A percentile compares a stretch with the other conserved stretches of the same genome.
These are phyloP conservation scores for Trametes cubensis DNA, from an alignment of 768 basidiomycete species.

Conservation along the genomic window DNA sequence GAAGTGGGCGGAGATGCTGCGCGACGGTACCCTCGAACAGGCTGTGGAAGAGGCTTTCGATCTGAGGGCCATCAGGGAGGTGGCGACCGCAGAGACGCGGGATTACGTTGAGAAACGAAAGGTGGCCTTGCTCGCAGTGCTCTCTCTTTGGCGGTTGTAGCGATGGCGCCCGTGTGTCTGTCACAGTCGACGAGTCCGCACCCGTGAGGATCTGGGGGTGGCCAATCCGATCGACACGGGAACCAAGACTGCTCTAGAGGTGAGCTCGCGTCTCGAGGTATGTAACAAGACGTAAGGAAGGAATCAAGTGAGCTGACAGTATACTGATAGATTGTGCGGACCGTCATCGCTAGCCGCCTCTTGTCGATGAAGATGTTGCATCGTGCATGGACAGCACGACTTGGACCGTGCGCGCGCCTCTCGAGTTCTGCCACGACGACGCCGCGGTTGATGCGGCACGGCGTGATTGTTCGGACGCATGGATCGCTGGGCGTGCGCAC, in stretches of 20 bases:
- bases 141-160: constrained; percentile 12
- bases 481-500: background rate
- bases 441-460: constrained; percentile 4
- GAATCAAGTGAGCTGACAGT: constrained; percentile 6
- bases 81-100: constrained; percentile 3
- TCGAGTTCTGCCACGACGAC: background rate
- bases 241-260: background rate
- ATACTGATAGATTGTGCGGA: constrained; percentile 15
- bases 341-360: constrained; percentile 7
- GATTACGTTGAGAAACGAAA: constrained; percentile 17
- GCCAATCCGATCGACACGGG: constrained; percentile 1
- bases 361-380: background rate
- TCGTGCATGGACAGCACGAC: background rate
- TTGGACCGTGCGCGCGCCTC: too few relatives aligned
- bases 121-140: constrained; percentile 10
- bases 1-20: constrained; percentile 27
- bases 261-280: background rate
- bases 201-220: background rate
- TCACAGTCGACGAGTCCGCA: background rate
- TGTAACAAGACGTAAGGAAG: background rate
- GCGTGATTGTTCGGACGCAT: constrained; percentile 5
- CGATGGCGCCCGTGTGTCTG: background rate
- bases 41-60: constrained; percentile 27
- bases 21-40: constrained; percentile 21
- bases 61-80: background rate